Percentiles rank a stretch among this genome's conserved stretches.
phyloP scores from a whole-genome alignment of 225 moss, liverwort and hornwort genomes.

The Straminergon stramineum region DNA sequence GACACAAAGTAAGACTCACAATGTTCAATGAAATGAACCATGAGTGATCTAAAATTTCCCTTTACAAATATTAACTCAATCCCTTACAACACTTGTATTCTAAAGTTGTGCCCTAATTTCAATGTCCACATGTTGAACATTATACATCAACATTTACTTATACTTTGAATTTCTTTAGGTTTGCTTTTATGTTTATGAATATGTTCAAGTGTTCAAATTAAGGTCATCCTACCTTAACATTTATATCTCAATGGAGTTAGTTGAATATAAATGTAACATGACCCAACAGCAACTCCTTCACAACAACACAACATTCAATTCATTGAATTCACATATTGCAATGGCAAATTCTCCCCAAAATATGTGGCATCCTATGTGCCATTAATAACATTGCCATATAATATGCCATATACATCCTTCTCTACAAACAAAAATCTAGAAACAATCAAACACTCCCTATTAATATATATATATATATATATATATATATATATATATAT shows the following conservation, averaged over 20 bases:
- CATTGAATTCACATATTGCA: not conserved
- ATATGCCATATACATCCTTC: too few species aligned
- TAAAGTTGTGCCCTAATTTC: accelerated
- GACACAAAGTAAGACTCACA: not conserved
- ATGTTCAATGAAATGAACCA: not conserved
- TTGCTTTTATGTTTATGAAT: accelerated
- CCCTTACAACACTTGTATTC: not conserved
- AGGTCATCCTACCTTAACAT: too few species aligned
- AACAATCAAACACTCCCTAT: not conserved
- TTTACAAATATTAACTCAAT: not conserved
- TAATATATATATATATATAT: too few species aligned
- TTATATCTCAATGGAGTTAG: not conserved
- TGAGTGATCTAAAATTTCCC: not conserved
- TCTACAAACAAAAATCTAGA: not conserved
- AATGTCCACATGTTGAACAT: not conserved
- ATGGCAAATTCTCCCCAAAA: accelerated
- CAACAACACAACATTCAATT: not conserved
- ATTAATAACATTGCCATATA: not conserved
- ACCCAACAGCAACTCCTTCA: accelerated
- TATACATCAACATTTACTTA: not conserved
- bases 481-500: too few species aligned
- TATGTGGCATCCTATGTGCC: accelerated
- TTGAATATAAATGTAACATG: not conserved
- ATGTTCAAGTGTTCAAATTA: not conserved
- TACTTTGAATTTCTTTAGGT: not conserved